These are phyloP conservation scores for Lunularia cruciata DNA, from an alignment of 225 moss, liverwort and hornwort species.

Conservation along the genomic window DNA sequence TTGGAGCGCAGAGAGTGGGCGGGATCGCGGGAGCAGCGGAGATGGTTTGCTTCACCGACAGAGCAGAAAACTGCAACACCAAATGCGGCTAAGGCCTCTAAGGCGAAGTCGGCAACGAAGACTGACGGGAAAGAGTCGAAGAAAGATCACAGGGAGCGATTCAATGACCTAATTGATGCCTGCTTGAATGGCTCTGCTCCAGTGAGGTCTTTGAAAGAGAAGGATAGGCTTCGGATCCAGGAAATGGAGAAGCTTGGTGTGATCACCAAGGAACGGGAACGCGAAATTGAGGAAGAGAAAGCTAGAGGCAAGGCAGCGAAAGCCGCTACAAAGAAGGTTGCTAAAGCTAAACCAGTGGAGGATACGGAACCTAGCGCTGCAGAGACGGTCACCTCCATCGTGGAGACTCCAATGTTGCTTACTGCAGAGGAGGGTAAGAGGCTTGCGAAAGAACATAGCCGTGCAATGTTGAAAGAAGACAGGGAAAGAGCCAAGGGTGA, in stretches of 20 bases:
- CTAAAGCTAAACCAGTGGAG: slow-evolving; percentile 13
- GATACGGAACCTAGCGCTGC: slow-evolving; percentile 5
- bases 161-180: slow-evolving; percentile 56
- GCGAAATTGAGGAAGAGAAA: slow-evolving; percentile 61
- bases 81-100: slow-evolving; percentile 75
- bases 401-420: slow-evolving; percentile 4
- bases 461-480: slow-evolving; percentile 59
- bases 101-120: slow-evolving; percentile 54
- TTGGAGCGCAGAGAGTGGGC: slow-evolving; percentile 10
- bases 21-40: slow-evolving; percentile 28
- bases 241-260: slow-evolving; percentile 77
- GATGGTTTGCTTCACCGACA: slow-evolving; percentile 29
- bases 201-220: slow-evolving; percentile 73
- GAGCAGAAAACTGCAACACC: slow-evolving; percentile 49
- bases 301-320: slow-evolving; percentile 65
- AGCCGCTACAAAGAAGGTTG: slow-evolving; percentile 46
- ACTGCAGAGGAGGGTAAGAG: slow-evolving; percentile 22
- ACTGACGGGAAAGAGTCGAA: slow-evolving; percentile 49
- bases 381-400: not conserved
- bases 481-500: slow-evolving; percentile 70
- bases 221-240: slow-evolving; percentile 64
- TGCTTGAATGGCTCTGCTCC: slow-evolving; percentile 76
- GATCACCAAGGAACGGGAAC: slow-evolving; percentile 66
- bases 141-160: slow-evolving; percentile 71
- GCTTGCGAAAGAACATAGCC: slow-evolving; percentile 83